These are phyloP conservation scores for Dactylellina haptotyla DNA, from an alignment of 2,329 filamentous ascomycete species.

Conservation along the genomic window DNA sequence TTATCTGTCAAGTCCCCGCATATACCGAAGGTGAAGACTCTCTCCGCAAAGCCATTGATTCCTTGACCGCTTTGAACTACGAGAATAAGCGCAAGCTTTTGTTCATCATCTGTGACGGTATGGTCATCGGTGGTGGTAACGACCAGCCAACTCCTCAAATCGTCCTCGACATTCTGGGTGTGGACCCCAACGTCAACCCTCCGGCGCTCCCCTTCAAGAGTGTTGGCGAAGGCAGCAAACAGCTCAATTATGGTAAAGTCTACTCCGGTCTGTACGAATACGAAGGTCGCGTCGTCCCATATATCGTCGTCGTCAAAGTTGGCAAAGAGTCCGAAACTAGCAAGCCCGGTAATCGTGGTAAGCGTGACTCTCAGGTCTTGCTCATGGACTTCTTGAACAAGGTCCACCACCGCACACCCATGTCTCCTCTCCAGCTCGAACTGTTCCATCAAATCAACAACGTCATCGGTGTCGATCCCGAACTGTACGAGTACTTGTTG, in stretches of 20 bases:
- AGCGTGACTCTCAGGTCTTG: constrained; percentile 96
- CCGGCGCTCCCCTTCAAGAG: constrained; percentile 94
- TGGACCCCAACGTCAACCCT: constrained; percentile 95
- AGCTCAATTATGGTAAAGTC: constrained; percentile 98
- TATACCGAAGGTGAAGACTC: constrained; percentile 99
- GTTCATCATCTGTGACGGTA: constrained; percentile 94
- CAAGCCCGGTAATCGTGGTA: constrained; percentile 97
- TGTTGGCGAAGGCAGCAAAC: constrained; percentile 85
- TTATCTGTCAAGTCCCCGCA: constrained; percentile 96
- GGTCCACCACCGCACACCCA: constrained; percentile 90
- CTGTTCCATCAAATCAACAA: constrained; percentile 99
- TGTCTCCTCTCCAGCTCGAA: constrained; percentile 95
- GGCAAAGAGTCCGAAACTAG: constrained; percentile 96
- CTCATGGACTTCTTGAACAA: constrained; percentile 98
- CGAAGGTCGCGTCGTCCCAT: constrained; percentile 86
- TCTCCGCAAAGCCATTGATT: constrained; percentile 89
- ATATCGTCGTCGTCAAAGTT: constrained; percentile 94
- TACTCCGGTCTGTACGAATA: constrained; percentile 98
- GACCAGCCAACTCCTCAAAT: constrained; percentile 97
- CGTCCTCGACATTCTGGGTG: constrained; percentile 93
- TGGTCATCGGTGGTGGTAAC: constrained; percentile 95
- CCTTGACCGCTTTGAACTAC: constrained; percentile 90
- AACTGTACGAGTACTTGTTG: constrained; percentile 94
- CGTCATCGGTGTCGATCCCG: constrained; percentile 96
- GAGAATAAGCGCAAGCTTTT: constrained; percentile 99